These are phyloP conservation scores for Termitomyces sp. DNA, from an alignment of 768 basidiomycete species.

Conservation along the genomic window DNA sequence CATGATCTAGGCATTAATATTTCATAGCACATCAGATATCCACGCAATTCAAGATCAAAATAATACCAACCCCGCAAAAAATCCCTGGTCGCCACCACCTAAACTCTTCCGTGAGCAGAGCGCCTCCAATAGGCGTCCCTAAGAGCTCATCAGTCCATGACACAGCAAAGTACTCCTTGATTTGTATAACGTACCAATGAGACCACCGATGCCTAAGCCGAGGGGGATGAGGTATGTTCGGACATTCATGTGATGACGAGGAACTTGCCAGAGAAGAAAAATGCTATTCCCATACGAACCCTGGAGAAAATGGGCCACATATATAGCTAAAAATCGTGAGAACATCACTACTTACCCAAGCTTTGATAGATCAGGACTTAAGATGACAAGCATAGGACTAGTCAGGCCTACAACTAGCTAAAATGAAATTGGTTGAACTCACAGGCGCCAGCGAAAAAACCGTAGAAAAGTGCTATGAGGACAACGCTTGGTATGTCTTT, in stretches of 20 bases:
- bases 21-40: not conserved
- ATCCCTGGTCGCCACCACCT: constrained; percentile 3
- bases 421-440: not conserved
- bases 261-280: not conserved
- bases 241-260: not conserved
- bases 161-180: not conserved
- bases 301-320: not conserved
- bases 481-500: constrained; percentile 24
- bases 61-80: not conserved
- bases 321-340: not conserved
- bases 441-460: constrained; percentile 32
- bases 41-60: too few species aligned
- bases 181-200: not conserved
- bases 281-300: not conserved
- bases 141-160: not conserved
- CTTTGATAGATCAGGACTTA: not conserved
- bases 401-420: not conserved
- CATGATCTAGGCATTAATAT: not conserved
- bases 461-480: constrained; percentile 33
- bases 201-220: not conserved
- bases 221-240: not conserved
- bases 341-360: not conserved
- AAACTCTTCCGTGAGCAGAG: not conserved
- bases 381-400: not conserved
- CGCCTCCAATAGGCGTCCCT: constrained; percentile 1